Conservation (phyloP, 2,329 filamentous ascomycete species). For the Proliferodiscus dingleyae region DNA sequence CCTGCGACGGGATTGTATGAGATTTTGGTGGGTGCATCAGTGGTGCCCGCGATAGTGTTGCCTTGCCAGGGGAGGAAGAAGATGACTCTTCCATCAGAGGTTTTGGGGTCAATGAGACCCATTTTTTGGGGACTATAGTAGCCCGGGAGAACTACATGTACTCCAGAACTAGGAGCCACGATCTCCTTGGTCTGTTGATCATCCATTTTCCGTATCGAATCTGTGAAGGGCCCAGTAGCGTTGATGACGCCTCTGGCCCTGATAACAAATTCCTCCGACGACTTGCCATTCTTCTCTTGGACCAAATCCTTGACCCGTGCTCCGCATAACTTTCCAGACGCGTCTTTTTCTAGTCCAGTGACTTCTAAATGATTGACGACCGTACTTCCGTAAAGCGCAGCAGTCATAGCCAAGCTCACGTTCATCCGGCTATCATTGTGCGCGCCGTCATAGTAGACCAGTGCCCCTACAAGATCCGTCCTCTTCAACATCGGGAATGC, state of each 20-base stretch:
- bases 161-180: constrained; percentile 78
- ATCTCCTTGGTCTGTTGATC: constrained; percentile 68
- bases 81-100: constrained; percentile 83
- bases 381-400: constrained; percentile 79
- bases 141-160: constrained; percentile 80
- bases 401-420: constrained; percentile 81
- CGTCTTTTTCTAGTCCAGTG: constrained; percentile 69
- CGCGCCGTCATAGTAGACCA: constrained; percentile 88
- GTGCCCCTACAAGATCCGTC: constrained; percentile 70
- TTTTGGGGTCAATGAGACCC: constrained; percentile 81
- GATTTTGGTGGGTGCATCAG: constrained; percentile 71
- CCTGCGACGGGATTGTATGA: constrained; percentile 69
- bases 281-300: constrained; percentile 58
- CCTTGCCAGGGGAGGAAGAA: constrained; percentile 94
- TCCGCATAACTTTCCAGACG: constrained; percentile 66
- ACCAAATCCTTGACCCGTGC: constrained; percentile 69
- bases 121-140: constrained; percentile 83
- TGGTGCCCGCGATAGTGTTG: constrained; percentile 86
- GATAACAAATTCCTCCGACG: constrained; percentile 60
- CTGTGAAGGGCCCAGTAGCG: constrained; percentile 82
- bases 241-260: constrained; percentile 80
- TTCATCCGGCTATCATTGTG: constrained; percentile 95
- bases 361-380: constrained; percentile 82
- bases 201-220: constrained; percentile 81
- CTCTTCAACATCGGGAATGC: constrained; percentile 86